These are phyloP conservation scores for Bipolaris cookei DNA, from an alignment of 2,329 filamentous ascomycete species.

Conservation along the genomic window DNA sequence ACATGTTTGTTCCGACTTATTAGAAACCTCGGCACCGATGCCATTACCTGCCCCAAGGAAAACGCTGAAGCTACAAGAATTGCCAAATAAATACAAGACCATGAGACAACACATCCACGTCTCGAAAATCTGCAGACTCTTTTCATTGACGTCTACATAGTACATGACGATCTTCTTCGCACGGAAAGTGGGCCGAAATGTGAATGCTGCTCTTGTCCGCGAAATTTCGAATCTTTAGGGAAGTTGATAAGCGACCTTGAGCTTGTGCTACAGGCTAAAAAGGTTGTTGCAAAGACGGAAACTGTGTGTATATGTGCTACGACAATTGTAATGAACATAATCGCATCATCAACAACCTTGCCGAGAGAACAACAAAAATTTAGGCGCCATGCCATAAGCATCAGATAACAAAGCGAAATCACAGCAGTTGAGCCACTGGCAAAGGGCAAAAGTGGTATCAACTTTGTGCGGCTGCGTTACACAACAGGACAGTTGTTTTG, in stretches of 20 bases:
- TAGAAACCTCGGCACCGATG: neutral
- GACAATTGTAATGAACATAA: neutral
- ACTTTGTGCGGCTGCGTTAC: too few species aligned
- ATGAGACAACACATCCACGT: neutral
- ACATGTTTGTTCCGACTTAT: neutral
- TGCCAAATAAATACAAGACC: neutral
- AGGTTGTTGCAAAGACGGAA: neutral
- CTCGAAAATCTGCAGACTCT: neutral
- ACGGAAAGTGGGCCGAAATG: too few species aligned
- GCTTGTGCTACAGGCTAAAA: neutral
- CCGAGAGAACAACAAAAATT: too few species aligned
- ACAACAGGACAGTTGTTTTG: too few species aligned
- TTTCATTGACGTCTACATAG: neutral
- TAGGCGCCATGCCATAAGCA: too few species aligned
- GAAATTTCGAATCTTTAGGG: neutral
- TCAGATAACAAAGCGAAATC: too few species aligned
- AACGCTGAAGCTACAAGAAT: neutral
- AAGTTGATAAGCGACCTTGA: neutral
- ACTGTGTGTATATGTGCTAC: neutral
- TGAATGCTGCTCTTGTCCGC: neutral
- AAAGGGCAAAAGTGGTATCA: too few species aligned
- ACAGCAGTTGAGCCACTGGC: too few species aligned
- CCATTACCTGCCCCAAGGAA: neutral
- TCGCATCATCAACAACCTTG: neutral
- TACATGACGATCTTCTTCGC: too few species aligned